Conservation (phyloP, 2,329 filamentous ascomycete genomes). For the Beauveria pseudobassiana region DNA sequence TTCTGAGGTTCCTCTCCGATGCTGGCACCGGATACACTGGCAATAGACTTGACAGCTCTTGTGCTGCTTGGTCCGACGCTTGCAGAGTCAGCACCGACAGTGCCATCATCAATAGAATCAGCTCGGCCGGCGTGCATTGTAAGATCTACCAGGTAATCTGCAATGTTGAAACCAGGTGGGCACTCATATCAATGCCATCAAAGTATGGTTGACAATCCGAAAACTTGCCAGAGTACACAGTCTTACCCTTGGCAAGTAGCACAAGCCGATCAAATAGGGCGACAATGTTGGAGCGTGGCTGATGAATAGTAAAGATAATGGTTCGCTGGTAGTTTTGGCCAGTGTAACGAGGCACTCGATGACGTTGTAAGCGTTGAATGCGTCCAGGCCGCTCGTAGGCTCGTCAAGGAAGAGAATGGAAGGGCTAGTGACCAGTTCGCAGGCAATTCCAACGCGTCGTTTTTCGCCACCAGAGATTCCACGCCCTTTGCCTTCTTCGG, state of each 20-base stretch:
- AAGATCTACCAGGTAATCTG: slow-evolving; percentile 92
- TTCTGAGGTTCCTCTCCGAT: slow-evolving; percentile 59
- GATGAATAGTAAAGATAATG: slow-evolving; percentile 96
- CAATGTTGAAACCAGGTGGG: slow-evolving; percentile 96
- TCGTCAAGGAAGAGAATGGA: slow-evolving; percentile 97
- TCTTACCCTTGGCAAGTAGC: slow-evolving; percentile 77
- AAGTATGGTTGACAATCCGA: slow-evolving; percentile 86
- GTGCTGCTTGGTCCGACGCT: slow-evolving; percentile 80
- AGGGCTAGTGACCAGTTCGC: slow-evolving; percentile 93
- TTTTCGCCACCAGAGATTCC: slow-evolving; percentile 98
- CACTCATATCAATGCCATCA: slow-evolving; percentile 82
- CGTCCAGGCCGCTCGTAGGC: slow-evolving; percentile 90
- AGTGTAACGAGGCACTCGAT: slow-evolving; percentile 91
- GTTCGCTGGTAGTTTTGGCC: slow-evolving; percentile 96
- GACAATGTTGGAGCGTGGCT: slow-evolving; percentile 96
- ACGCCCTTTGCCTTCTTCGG: slow-evolving; percentile 86
- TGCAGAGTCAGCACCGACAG: slow-evolving; percentile 45
- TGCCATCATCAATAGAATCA: slow-evolving; percentile 47
- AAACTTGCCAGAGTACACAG: slow-evolving; percentile 92
- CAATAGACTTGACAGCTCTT: slow-evolving; percentile 80
- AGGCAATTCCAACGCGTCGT: slow-evolving; percentile 90
- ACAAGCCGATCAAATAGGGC: slow-evolving; percentile 93
- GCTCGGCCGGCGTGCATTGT: slow-evolving; percentile 85
- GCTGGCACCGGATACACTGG: slow-evolving; percentile 72
- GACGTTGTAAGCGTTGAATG: slow-evolving; percentile 97